phyloP scores from a whole-genome alignment of 2,329 filamentous ascomycete species.

The Fusarium pseudoanthophilum region DNA sequence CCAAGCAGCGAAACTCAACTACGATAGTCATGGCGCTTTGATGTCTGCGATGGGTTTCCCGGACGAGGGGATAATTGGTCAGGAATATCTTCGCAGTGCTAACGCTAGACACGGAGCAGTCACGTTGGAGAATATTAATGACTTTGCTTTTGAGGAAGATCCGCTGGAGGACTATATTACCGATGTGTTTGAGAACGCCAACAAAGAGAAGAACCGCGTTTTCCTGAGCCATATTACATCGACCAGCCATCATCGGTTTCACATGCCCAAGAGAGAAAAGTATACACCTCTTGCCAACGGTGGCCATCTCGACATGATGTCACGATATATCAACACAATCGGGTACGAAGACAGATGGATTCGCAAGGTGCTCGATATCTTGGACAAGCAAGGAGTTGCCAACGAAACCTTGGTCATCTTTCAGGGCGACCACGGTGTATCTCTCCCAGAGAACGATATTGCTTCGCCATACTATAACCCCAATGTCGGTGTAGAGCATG shows the following conservation, averaged over 20 bases:
- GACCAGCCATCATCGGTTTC: conserved; percentile 48
- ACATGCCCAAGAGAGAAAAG: conserved; percentile 41
- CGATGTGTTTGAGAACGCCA: conserved; percentile 44
- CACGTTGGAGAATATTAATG: conserved; percentile 47
- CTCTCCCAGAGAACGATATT: conserved; percentile 45
- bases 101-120: conserved; percentile 45
- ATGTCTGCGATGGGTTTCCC: conserved; percentile 47
- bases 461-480: conserved; percentile 47
- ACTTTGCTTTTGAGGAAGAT: conserved; percentile 48
- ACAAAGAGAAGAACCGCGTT: conserved; percentile 44
- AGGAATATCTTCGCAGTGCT: conserved; percentile 45
- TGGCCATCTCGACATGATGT: conserved; percentile 38
- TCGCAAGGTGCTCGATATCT: conserved; percentile 42
- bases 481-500: conserved; percentile 43
- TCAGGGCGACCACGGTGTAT: conserved; percentile 48
- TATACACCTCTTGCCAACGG: conserved; percentile 41
- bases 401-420: conserved; percentile 48
- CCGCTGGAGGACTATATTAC: conserved; percentile 46
- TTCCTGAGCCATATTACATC: conserved; percentile 50
- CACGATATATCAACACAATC: conserved; percentile 45
- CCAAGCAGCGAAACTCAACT: conserved; percentile 42
- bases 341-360: conserved; percentile 48
- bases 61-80: conserved; percentile 39
- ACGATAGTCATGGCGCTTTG: conserved; percentile 48
- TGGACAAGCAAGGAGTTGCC: conserved; percentile 47